These are phyloP conservation scores for Pythium pyrilobum DNA, from an alignment of 352 stramenopile species.

Conservation along the genomic window DNA sequence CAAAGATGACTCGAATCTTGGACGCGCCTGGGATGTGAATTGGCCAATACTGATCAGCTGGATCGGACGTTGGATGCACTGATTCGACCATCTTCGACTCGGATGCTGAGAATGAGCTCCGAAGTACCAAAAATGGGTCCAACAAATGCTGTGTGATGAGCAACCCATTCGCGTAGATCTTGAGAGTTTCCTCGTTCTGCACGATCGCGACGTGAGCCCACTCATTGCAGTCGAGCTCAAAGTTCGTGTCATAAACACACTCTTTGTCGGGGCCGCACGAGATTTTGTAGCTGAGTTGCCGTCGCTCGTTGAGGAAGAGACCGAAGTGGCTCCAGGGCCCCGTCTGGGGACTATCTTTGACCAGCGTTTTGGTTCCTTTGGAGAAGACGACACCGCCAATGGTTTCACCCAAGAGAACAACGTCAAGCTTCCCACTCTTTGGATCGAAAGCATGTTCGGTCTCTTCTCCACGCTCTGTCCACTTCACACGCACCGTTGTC, in stretches of 20 bases:
- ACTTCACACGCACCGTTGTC: slow-evolving; percentile 48
- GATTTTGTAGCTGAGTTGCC: slow-evolving; percentile 64
- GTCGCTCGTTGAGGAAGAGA: slow-evolving; percentile 57
- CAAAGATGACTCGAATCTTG: slow-evolving; percentile 72
- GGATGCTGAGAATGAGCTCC: slow-evolving; percentile 28
- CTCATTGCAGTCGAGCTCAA: slow-evolving; percentile 46
- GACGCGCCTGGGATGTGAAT: slow-evolving; percentile 66
- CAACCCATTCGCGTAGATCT: slow-evolving; percentile 63
- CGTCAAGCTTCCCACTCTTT: slow-evolving; percentile 39
- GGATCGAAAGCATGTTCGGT: slow-evolving; percentile 50
- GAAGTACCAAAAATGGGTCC: slow-evolving; percentile 59
- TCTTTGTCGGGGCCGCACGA: slow-evolving; percentile 50
- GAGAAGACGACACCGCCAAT: slow-evolving; percentile 61
- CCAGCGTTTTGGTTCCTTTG: slow-evolving; percentile 62
- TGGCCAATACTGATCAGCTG: slow-evolving; percentile 58
- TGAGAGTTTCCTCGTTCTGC: slow-evolving; percentile 52
- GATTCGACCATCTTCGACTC: slow-evolving; percentile 64
- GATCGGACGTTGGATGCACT: slow-evolving; percentile 41
- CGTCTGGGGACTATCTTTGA: slow-evolving; percentile 35
- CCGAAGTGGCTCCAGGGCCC: slow-evolving; percentile 71
- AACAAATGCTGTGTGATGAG: slow-evolving; percentile 59
- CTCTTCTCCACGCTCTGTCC: slow-evolving; percentile 25
- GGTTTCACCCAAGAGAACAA: slow-evolving; percentile 47
- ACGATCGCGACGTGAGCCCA: slow-evolving; percentile 70
- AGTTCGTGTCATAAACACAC: slow-evolving; percentile 59